These are phyloP conservation scores for Botrytis hyacinthi DNA, from an alignment of 2,329 filamentous ascomycete species.

Conservation along the genomic window DNA sequence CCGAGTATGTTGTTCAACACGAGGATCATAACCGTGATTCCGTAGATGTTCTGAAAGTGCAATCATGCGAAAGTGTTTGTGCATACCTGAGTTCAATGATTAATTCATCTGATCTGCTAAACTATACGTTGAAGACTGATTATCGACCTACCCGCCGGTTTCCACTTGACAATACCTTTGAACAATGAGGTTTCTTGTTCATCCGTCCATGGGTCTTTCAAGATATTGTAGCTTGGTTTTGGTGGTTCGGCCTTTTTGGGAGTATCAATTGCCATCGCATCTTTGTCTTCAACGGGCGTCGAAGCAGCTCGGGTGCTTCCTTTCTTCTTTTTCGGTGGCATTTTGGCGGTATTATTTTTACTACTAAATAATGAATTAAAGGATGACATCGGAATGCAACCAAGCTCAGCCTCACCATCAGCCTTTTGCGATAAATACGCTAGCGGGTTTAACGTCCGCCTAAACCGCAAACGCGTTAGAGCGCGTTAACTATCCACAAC, in stretches of 20 bases:
- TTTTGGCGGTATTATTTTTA: constrained; percentile 38
- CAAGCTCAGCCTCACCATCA: constrained; percentile 15
- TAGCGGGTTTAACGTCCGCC: constrained; percentile 4
- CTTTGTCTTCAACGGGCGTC: constrained; percentile 55
- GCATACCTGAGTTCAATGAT: constrained; percentile 61
- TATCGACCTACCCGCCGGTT: constrained; percentile 74
- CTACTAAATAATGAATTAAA: background rate
- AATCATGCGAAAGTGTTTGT: constrained; percentile 92
- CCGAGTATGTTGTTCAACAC: constrained; percentile 72
- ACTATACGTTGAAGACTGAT: background rate
- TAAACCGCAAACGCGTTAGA: constrained; percentile 1
- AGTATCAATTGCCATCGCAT: constrained; percentile 60
- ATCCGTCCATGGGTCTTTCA: constrained; percentile 84
- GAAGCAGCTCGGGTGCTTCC: constrained; percentile 55
- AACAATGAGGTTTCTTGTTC: constrained; percentile 92
- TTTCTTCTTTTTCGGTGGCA: constrained; percentile 70
- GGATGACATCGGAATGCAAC: background rate
- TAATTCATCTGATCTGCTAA: background rate
- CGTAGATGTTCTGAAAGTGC: constrained; percentile 77
- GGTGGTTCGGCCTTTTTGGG: constrained; percentile 39
- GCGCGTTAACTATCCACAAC: background rate
- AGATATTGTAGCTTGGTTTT: constrained; percentile 47
- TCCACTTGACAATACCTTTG: constrained; percentile 91
- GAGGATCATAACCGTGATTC: constrained; percentile 74
- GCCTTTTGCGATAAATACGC: constrained; percentile 1